Evolutionary conservation across 2,329 filamentous ascomycete species (phyloP).

Genomic region (Pyrenochaeta sp.): DNA sequence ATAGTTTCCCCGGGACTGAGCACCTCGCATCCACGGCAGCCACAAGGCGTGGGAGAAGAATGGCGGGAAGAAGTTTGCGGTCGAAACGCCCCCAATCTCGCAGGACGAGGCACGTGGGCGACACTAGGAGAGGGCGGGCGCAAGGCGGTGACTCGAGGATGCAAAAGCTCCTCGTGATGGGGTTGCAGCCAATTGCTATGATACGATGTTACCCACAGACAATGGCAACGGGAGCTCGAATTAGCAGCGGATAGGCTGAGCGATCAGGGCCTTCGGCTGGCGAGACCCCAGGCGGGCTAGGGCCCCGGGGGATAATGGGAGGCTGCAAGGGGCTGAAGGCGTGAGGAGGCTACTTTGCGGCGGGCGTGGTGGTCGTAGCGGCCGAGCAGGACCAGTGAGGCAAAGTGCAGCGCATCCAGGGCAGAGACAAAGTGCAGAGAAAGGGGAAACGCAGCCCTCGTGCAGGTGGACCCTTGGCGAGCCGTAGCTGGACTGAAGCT

Average conservation of each 20-base stretch:
- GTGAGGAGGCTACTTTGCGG: slow-evolving; percentile 14
- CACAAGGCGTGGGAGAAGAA: slow-evolving; percentile 25
- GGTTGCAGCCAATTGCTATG: slow-evolving; percentile 23
- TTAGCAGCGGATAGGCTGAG: slow-evolving; percentile 35
- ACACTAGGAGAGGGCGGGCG: slow-evolving; percentile 12
- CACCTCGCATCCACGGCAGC: slow-evolving; percentile 29
- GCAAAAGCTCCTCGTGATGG: slow-evolving; percentile 31
- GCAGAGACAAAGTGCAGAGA: no score
- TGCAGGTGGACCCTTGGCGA: slow-evolving; percentile 20
- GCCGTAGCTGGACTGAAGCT: slow-evolving; percentile 28
- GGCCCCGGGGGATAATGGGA: no score
- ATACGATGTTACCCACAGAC: slow-evolving; percentile 31
- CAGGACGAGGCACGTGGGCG: slow-evolving; percentile 39
- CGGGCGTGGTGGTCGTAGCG: no score
- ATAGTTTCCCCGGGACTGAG: slow-evolving; percentile 4
- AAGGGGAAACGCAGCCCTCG: no score
- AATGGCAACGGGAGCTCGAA: slow-evolving; percentile 21
- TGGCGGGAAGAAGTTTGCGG: slow-evolving; percentile 36
- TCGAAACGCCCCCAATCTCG: slow-evolving; percentile 35
- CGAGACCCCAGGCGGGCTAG: no score
- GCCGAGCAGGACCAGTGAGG: slow-evolving; percentile 23
- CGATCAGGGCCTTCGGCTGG: slow-evolving; percentile 18
- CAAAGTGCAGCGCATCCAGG: slow-evolving; percentile 12
- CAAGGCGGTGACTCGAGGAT: slow-evolving; percentile 32
- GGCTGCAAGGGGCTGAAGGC: slow-evolving; percentile 29